These are phyloP conservation scores for Castanea mollissima DNA, from an alignment of 306 rosid species.

Conservation along the genomic window DNA sequence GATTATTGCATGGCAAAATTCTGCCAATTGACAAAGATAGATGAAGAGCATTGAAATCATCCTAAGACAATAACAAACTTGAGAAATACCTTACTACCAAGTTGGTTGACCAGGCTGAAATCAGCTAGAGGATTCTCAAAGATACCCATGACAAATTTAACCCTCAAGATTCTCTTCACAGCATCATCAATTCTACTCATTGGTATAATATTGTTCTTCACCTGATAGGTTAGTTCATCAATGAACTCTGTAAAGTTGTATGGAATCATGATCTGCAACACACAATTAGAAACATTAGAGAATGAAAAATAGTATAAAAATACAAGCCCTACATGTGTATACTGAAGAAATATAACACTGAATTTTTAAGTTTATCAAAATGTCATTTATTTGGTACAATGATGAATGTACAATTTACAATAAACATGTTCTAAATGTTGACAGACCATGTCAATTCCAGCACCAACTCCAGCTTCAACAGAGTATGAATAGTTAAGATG, in stretches of 20 bases:
- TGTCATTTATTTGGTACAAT: too few relatives aligned
- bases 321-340: neutral
- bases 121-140: slow-evolving; percentile 76
- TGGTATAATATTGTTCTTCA: slow-evolving; percentile 63
- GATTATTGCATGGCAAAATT: neutral
- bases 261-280: slow-evolving; percentile 77
- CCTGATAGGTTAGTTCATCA: slow-evolving; percentile 53
- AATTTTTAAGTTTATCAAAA: neutral
- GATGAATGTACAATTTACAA: too few relatives aligned
- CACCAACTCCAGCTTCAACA: slow-evolving; percentile 61
- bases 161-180: slow-evolving; percentile 68
- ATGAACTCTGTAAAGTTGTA: slow-evolving; percentile 48
- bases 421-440: neutral
- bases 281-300: neutral
- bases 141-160: slow-evolving; percentile 79
- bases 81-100: slow-evolving; percentile 60
- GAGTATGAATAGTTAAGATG: slow-evolving; percentile 81
- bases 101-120: slow-evolving; percentile 60
- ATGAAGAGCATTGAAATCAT: neutral
- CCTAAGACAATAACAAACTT: slow-evolving; percentile 4
- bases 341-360: neutral
- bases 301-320: neutral
- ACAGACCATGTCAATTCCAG: slow-evolving; percentile 89
- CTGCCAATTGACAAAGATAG: slow-evolving; percentile 2
- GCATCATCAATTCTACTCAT: slow-evolving; percentile 81